A percentile compares a stretch with the other conserved stretches of the same genome.
These are phyloP conservation scores for Ziziphus jujuba DNA, from an alignment of 306 rosid species.

Conservation along the genomic window DNA sequence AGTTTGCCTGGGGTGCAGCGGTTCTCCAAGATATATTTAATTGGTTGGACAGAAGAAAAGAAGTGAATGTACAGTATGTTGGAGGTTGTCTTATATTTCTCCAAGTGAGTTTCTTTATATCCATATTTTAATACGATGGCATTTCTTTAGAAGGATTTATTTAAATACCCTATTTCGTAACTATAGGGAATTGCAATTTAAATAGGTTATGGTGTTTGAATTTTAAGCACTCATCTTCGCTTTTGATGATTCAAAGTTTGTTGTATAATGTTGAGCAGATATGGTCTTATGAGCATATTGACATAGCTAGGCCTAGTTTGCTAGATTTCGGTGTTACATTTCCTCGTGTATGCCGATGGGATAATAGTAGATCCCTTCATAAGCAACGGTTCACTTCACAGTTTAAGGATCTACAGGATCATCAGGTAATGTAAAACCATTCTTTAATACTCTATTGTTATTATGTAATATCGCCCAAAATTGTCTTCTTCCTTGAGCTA, in stretches of 20 bases:
- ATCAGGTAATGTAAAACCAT: slow-evolving; percentile 40
- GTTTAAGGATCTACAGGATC: slow-evolving; percentile 47
- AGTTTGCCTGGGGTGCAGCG: slow-evolving; percentile 23
- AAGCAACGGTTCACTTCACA: slow-evolving; percentile 39
- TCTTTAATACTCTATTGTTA: slow-evolving; percentile 12
- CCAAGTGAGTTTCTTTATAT: slow-evolving; percentile 7
- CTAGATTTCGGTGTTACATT: slow-evolving; percentile 29
- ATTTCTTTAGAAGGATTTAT: background rate
- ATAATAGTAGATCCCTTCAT: slow-evolving; percentile 34
- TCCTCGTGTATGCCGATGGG: slow-evolving; percentile 68
- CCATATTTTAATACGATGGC: background rate
- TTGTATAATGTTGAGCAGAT: slow-evolving; percentile 36
- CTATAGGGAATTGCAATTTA: background rate
- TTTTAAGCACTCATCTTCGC: background rate
- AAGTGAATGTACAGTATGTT: background rate
- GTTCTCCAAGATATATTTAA: slow-evolving; percentile 6
- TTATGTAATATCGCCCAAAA: background rate
- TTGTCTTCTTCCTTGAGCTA: background rate
- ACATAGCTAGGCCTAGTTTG: slow-evolving; percentile 47
- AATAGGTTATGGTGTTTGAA: background rate
- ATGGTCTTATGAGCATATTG: slow-evolving; percentile 68
- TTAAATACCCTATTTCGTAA: too few relatives aligned
- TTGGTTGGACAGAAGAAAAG: slow-evolving; percentile 17
- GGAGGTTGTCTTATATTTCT: slow-evolving; percentile 29
- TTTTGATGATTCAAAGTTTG: background rate